Evolutionary conservation across 345 rosid species (phyloP).

Genomic region (Toxicodendron radicans): DNA sequence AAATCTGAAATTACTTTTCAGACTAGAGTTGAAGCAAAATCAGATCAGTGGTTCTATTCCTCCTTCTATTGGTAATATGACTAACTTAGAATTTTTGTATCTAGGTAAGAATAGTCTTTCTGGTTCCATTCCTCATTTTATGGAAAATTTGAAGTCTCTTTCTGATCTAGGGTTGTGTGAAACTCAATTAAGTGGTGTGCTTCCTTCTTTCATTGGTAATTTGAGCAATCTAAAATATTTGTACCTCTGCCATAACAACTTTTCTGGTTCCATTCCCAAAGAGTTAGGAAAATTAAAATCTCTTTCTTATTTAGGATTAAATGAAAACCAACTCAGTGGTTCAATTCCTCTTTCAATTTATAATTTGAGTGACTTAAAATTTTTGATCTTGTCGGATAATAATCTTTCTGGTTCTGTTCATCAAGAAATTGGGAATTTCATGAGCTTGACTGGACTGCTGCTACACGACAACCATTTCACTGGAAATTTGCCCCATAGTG

Average conservation of each 20-base stretch:
- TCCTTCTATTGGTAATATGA: conserved; percentile 16
- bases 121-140: conserved; percentile 24
- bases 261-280: conserved; percentile 32
- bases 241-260: too few relatives aligned
- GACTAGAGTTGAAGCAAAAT: too few relatives aligned
- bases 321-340: conserved; percentile 10
- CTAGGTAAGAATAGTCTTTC: conserved; percentile 22
- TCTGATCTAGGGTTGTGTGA: too few relatives aligned
- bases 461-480: conserved; percentile 19
- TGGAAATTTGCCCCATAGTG: conserved; percentile 24
- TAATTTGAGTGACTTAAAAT: background rate
- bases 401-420: conserved; percentile 31
- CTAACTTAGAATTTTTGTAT: background rate
- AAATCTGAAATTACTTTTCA: too few relatives aligned
- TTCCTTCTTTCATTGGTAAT: too few relatives aligned
- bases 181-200: too few relatives aligned
- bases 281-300: conserved; percentile 35
- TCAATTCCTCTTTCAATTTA: conserved; percentile 11
- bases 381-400: too few relatives aligned
- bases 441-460: background rate
- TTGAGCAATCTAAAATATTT: too few relatives aligned
- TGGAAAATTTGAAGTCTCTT: conserved; percentile 29
- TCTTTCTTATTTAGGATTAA: too few relatives aligned
- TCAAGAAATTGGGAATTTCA: conserved; percentile 3
- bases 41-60: too few relatives aligned